A percentile compares a stretch with the other conserved stretches of the same genome.
Evolutionary conservation across 2,329 filamentous ascomycete species (phyloP).

Genomic region (Fusarium penzigii): DNA sequence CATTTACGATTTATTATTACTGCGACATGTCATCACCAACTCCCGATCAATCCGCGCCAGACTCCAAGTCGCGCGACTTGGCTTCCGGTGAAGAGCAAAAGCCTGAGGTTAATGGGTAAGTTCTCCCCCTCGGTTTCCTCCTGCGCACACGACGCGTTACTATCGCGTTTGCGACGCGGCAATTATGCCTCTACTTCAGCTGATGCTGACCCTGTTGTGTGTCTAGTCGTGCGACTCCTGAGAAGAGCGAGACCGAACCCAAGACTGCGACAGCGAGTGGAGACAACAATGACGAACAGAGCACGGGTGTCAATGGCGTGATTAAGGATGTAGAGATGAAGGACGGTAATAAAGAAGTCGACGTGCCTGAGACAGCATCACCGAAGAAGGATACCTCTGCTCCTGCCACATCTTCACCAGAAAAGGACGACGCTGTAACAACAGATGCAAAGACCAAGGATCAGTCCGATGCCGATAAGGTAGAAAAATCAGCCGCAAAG

Average conservation of each 20-base stretch:
- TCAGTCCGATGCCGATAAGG: slow-evolving; percentile 6
- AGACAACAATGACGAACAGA: slow-evolving; percentile 22
- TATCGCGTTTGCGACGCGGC: not conserved
- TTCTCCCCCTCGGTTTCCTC: slow-evolving; percentile 18
- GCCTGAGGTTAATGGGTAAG: slow-evolving; percentile 42
- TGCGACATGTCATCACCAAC: slow-evolving; percentile 54
- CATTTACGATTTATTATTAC: slow-evolving; percentile 27
- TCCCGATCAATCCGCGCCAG: slow-evolving; percentile 42
- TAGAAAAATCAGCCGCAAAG: slow-evolving; percentile 2
- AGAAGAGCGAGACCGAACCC: slow-evolving; percentile 18
- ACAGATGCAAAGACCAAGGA: slow-evolving; percentile 17
- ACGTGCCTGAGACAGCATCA: slow-evolving; percentile 6
- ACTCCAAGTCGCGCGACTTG: slow-evolving; percentile 47
- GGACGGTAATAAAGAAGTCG: slow-evolving; percentile 13
- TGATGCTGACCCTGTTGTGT: slow-evolving; percentile 26
- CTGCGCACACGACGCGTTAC: slow-evolving; percentile 3
- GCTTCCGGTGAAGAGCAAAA: slow-evolving; percentile 33
- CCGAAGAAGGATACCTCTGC: slow-evolving; percentile 3
- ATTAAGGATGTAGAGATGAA: slow-evolving; percentile 26
- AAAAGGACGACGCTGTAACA: slow-evolving; percentile 12
- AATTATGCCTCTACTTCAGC: slow-evolving; percentile 6
- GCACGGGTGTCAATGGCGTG: slow-evolving; percentile 27
- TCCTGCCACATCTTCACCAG: slow-evolving; percentile 2
- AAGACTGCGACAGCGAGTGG: slow-evolving; percentile 30
- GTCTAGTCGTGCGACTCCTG: slow-evolving; percentile 31